phyloP scores from a whole-genome alignment of 1,284 basidiomycete species.

The Ustilago bromivora region DNA sequence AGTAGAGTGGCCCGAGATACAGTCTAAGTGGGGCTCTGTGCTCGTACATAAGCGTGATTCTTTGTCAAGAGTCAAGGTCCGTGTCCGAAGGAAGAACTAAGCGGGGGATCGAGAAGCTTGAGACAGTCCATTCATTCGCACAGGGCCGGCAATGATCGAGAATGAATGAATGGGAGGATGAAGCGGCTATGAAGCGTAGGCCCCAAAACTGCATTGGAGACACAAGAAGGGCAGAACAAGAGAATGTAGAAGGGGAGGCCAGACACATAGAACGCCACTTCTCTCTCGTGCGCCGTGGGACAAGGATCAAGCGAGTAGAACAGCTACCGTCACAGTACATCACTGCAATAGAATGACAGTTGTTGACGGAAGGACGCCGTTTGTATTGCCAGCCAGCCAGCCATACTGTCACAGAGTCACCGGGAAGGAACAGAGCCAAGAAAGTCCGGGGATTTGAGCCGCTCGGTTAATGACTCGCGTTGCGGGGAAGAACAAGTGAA shows the following conservation, averaged over 20 bases:
- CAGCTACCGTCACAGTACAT: neutral
- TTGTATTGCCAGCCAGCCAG: conserved; percentile 9
- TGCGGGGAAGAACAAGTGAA: conserved; percentile 3
- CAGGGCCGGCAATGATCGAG: neutral
- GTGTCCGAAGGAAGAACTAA: neutral
- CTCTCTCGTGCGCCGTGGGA: neutral
- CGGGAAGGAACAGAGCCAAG: neutral
- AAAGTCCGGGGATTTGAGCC: conserved; percentile 9
- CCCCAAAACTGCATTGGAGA: neutral
- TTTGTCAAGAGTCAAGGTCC: conserved; percentile 5
- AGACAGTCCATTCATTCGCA: neutral
- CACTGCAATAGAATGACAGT: neutral
- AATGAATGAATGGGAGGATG: neutral
- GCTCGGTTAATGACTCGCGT: conserved; percentile 7
- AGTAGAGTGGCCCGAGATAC: neutral
- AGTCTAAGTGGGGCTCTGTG: conserved; percentile 24
- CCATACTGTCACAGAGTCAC: conserved; percentile 1
- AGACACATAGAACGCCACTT: neutral
- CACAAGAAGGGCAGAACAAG: neutral
- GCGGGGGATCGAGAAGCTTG: neutral
- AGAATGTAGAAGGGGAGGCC: neutral
- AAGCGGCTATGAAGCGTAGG: neutral
- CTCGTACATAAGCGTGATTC: conserved; percentile 21
- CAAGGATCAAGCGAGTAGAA: neutral
- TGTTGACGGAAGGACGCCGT: neutral